Conservation (phyloP, 2,329 filamentous ascomycete species). For the Phoma sp. region DNA sequence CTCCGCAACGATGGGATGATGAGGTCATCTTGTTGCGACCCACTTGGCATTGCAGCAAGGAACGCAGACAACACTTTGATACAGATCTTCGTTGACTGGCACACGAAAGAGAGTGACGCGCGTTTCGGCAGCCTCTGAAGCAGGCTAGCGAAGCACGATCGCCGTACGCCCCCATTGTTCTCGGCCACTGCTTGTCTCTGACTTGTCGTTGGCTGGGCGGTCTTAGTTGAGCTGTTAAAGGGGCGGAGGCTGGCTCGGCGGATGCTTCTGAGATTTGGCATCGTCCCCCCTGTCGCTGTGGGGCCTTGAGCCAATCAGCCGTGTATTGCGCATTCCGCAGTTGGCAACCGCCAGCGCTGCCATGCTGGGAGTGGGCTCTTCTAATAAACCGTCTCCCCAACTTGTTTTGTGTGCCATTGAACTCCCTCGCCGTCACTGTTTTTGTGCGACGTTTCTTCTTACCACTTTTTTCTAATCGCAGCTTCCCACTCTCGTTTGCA, state of each 20-base stretch:
- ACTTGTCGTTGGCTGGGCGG: slow-evolving; percentile 18
- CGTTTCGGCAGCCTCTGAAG: slow-evolving; percentile 24
- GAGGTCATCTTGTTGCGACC: slow-evolving; percentile 8
- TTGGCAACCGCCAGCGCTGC: slow-evolving; percentile 11
- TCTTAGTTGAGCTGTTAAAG: slow-evolving; percentile 19
- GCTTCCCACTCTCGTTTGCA: slow-evolving; percentile 14
- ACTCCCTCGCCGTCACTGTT: slow-evolving; percentile 14
- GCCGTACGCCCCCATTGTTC: slow-evolving; percentile 18
- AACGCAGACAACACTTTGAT: slow-evolving; percentile 13
- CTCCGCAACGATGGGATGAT: neutral
- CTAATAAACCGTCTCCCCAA: slow-evolving; percentile 17
- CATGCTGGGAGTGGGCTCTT: slow-evolving; percentile 1
- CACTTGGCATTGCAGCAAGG: slow-evolving; percentile 12
- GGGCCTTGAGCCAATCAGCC: slow-evolving; percentile 12
- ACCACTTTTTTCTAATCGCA: slow-evolving; percentile 10
- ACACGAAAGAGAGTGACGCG: slow-evolving; percentile 17
- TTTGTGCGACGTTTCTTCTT: slow-evolving; percentile 14
- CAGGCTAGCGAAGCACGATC: slow-evolving; percentile 20
- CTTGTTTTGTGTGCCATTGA: slow-evolving; percentile 13
- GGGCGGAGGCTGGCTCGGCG: slow-evolving; percentile 18
- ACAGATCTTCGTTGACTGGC: slow-evolving; percentile 18
- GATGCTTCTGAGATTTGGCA: slow-evolving; percentile 18
- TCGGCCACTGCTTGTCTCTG: slow-evolving; percentile 16
- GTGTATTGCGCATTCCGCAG: slow-evolving; percentile 9
- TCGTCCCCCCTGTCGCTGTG: slow-evolving; percentile 14